phyloP scores from a whole-genome alignment of 805 yeast genomes.

The Debaryomyces prosopidis region DNA sequence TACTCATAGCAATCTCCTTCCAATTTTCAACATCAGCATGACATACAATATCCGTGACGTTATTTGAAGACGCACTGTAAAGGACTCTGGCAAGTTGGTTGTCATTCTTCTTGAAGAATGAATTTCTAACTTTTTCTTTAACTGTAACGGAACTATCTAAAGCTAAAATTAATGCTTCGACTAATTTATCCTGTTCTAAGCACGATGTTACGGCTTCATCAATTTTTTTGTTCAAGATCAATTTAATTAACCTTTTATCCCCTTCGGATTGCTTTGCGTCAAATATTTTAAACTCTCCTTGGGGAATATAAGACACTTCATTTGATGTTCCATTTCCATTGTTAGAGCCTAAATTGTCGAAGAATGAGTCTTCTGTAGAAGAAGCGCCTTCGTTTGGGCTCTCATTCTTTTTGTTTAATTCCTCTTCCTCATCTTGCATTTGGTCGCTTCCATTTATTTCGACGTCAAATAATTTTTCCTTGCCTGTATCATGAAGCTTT shows the following conservation, averaged over 20 bases:
- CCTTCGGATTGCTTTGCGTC: constrained; percentile 34
- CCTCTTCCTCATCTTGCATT: constrained; percentile 8
- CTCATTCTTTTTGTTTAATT: constrained; percentile 5
- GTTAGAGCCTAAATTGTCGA: constrained; percentile 32
- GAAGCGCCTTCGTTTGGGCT: constrained; percentile 9
- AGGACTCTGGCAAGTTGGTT: constrained; percentile 72
- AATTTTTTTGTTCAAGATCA: constrained; percentile 60
- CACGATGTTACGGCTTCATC: constrained; percentile 69
- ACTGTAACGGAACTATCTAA: constrained; percentile 59
- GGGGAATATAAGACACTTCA: constrained; percentile 41
- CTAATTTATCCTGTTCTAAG: constrained; percentile 58
- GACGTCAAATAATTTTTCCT: constrained; percentile 45
- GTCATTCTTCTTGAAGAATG: constrained; percentile 62
- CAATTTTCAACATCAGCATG: constrained; percentile 79
- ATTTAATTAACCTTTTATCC: constrained; percentile 39
- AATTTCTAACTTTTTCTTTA: constrained; percentile 67
- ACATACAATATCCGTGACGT: constrained; percentile 68
- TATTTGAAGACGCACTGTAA: constrained; percentile 57
- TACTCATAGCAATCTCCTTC: constrained; percentile 76
- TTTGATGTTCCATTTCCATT: constrained; percentile 13
- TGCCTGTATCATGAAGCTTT: constrained; percentile 52
- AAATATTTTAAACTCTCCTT: constrained; percentile 51
- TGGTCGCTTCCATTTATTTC: constrained; percentile 11
- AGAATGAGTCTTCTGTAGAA: constrained; percentile 27
- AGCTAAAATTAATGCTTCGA: constrained; percentile 84